Percentiles rank a stretch among this genome's conserved stretches.
These are phyloP conservation scores for Russula sp. DNA, from an alignment of 768 basidiomycete genomes.

Conservation along the genomic window DNA sequence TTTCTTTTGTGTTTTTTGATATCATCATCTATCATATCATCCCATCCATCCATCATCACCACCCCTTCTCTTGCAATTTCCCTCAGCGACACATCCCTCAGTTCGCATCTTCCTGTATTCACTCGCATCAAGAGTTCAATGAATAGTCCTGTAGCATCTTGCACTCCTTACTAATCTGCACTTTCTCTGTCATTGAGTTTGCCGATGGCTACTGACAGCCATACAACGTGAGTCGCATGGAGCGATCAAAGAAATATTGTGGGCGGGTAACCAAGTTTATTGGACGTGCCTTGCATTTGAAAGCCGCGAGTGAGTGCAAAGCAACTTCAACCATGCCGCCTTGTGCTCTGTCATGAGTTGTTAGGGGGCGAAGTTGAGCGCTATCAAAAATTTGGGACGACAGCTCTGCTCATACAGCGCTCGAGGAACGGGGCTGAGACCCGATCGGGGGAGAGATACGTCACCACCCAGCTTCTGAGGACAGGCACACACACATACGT, in stretches of 20 bases:
- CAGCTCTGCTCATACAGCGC: too few relatives aligned
- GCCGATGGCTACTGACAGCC: background rate
- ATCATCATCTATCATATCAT: background rate
- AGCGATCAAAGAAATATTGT: background rate
- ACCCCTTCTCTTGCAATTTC: background rate
- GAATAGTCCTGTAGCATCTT: background rate
- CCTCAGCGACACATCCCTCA: background rate
- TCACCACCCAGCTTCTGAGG: too few relatives aligned
- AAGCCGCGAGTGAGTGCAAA: background rate
- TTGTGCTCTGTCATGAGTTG: too few relatives aligned
- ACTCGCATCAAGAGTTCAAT: conserved; percentile 1
- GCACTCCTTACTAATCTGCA: background rate
- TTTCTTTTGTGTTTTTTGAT: conserved; percentile 8
- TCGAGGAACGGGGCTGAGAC: too few relatives aligned
- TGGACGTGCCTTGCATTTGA: background rate
- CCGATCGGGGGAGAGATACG: too few relatives aligned
- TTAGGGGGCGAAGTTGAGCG: too few relatives aligned
- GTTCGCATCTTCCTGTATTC: conserved; percentile 5
- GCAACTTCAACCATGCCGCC: too few relatives aligned
- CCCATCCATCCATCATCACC: background rate
- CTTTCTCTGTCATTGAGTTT: too few relatives aligned
- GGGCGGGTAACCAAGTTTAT: background rate
- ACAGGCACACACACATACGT: too few relatives aligned
- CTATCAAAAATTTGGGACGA: too few relatives aligned
- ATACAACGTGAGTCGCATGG: background rate